These are phyloP conservation scores for Lepiota brunneoincarnata DNA, from an alignment of 768 basidiomycete genomes.

Conservation along the genomic window DNA sequence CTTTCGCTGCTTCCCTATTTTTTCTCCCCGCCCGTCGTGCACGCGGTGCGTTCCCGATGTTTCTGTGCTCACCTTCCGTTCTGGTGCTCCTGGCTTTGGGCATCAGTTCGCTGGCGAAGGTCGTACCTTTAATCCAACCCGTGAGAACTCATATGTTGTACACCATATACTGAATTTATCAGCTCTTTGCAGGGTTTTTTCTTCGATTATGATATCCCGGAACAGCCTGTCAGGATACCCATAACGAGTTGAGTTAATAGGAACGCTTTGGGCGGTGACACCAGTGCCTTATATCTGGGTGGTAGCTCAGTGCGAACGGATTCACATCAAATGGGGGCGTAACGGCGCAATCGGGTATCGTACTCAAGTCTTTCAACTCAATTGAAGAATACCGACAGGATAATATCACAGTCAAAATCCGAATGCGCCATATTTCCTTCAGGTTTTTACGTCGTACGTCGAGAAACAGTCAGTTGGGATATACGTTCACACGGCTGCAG, in stretches of 20 bases:
- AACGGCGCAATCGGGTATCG: slow-evolving; percentile 27
- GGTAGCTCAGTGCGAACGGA: slow-evolving; percentile 35
- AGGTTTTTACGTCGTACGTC: slow-evolving; percentile 46
- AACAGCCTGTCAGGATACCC: slow-evolving; percentile 27
- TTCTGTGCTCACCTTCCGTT: not conserved
- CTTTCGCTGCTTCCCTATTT: no score
- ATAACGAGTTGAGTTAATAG: slow-evolving; percentile 24
- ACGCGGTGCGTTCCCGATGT: not conserved
- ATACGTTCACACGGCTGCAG: slow-evolving; percentile 18
- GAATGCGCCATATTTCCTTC: slow-evolving; percentile 46
- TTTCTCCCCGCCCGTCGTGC: no score
- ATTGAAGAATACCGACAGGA: not conserved
- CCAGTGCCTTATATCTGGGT: not conserved
- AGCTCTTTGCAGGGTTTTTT: slow-evolving; percentile 29
- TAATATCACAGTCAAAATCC: slow-evolving; percentile 36
- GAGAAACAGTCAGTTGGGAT: not conserved
- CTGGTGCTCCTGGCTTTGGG: not conserved
- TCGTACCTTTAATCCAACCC: slow-evolving; percentile 23
- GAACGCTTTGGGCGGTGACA: not conserved
- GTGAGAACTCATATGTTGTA: slow-evolving; percentile 12
- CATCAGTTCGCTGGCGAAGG: slow-evolving; percentile 15
- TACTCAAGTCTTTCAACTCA: slow-evolving; percentile 12
- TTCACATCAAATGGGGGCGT: slow-evolving; percentile 35
- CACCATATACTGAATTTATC: slow-evolving; percentile 1
- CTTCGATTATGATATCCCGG: slow-evolving; percentile 30